phyloP scores from a whole-genome alignment of 2,329 filamentous ascomycete genomes.

The Cladosporium austrohemisphaericum region DNA sequence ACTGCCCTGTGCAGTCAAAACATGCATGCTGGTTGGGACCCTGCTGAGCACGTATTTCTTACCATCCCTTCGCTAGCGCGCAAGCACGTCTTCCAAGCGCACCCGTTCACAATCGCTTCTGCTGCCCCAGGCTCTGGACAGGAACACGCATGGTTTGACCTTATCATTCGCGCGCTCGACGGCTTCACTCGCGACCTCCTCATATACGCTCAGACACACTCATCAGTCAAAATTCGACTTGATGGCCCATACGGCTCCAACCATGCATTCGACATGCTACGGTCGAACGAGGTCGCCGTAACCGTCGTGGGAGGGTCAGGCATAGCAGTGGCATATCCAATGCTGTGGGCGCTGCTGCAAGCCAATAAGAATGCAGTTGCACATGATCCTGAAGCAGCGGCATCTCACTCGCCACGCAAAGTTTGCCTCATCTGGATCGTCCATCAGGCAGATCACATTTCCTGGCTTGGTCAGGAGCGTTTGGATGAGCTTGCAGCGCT shows the following conservation, averaged over 20 bases:
- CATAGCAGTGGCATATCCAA: slow-evolving; percentile 61
- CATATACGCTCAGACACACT: slow-evolving; percentile 45
- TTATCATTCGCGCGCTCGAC: slow-evolving; percentile 57
- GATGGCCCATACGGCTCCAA: slow-evolving; percentile 63
- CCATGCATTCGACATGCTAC: slow-evolving; percentile 53
- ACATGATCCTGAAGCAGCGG: slow-evolving; percentile 17
- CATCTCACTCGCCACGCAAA: slow-evolving; percentile 14
- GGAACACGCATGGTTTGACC: slow-evolving; percentile 51
- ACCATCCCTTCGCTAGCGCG: slow-evolving; percentile 54
- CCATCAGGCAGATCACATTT: slow-evolving; percentile 49
- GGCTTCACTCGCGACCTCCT: slow-evolving; percentile 59
- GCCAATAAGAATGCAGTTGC: neutral
- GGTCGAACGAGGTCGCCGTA: slow-evolving; percentile 47
- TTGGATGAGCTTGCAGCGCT: slow-evolving; percentile 47
- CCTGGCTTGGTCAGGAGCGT: slow-evolving; percentile 52
- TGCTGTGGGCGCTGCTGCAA: slow-evolving; percentile 48
- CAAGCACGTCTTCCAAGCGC: slow-evolving; percentile 55
- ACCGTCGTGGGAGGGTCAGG: slow-evolving; percentile 62
- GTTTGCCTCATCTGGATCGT: slow-evolving; percentile 56
- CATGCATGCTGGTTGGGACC: slow-evolving; percentile 49
- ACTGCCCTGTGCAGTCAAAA: slow-evolving; percentile 26
- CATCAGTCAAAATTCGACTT: slow-evolving; percentile 48
- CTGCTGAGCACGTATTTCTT: slow-evolving; percentile 63
- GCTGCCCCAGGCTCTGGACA: slow-evolving; percentile 44
- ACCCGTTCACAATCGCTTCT: slow-evolving; percentile 66